Conservation (phyloP, 2,329 filamentous ascomycete species). For the Microsporum ferrugineum region DNA sequence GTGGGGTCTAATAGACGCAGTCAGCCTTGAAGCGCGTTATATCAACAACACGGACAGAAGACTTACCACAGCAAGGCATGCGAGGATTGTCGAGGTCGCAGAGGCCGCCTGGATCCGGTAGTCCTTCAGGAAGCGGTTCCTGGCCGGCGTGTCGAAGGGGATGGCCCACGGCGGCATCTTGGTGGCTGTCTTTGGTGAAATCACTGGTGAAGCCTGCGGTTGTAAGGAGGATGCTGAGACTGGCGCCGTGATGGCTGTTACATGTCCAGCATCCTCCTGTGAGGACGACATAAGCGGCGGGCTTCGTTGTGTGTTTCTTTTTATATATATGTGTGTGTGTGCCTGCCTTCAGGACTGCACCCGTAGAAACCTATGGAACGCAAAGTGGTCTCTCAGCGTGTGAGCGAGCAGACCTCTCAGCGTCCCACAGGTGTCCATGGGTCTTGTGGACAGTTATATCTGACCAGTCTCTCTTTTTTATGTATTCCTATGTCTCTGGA, state of each 20-base stretch:
- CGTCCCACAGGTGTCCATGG: constrained; percentile 40
- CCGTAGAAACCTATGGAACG: constrained; percentile 42
- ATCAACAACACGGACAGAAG: constrained; percentile 8
- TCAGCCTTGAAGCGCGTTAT: not conserved
- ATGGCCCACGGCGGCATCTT: constrained; percentile 25
- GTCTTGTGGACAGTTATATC: constrained; percentile 8
- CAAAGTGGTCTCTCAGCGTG: constrained; percentile 40
- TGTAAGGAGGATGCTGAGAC: constrained; percentile 19
- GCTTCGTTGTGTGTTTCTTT: not conserved
- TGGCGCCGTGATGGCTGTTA: constrained; percentile 5
- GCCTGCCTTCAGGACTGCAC: constrained; percentile 18
- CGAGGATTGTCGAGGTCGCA: constrained; percentile 34
- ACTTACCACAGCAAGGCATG: constrained; percentile 37
- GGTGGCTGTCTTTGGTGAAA: constrained; percentile 12
- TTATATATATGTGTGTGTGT: too few relatives aligned
- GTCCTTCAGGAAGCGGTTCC: constrained; percentile 35
- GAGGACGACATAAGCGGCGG: constrained; percentile 13
- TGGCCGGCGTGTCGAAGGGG: constrained; percentile 30
- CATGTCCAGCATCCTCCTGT: constrained; percentile 28
- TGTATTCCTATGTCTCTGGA: not conserved
- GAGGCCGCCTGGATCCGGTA: constrained; percentile 39
- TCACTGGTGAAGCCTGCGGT: constrained; percentile 23
- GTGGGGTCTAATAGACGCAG: constrained; percentile 28
- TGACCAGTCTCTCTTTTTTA: not conserved
- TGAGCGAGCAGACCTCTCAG: constrained; percentile 41